These are phyloP conservation scores for Gardenia jasminoides DNA, from an alignment of 257 asterid genomes.

Conservation along the genomic window DNA sequence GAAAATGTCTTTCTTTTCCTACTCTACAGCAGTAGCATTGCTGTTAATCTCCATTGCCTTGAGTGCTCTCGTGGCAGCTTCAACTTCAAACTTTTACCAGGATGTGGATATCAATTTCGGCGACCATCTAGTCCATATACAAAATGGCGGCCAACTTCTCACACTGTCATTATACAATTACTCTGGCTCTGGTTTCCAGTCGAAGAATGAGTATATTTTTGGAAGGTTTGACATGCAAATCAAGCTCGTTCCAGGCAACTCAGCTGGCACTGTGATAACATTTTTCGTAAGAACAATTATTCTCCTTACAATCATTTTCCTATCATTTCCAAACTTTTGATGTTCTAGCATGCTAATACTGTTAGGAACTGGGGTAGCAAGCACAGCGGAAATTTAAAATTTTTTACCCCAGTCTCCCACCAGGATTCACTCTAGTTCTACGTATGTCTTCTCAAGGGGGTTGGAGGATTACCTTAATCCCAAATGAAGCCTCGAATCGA, in stretches of 20 bases:
- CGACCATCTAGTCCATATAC: constrained; percentile 1
- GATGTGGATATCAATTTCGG: constrained; percentile 22
- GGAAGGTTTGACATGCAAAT: constrained; percentile 19
- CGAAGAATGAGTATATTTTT: constrained; percentile 12
- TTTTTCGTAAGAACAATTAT: not conserved
- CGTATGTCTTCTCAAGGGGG: too few relatives aligned
- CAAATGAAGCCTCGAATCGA: too few relatives aligned
- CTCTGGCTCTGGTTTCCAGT: constrained; percentile 19
- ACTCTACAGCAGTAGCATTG: not conserved
- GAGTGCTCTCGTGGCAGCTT: not conserved
- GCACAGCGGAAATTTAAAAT: too few relatives aligned
- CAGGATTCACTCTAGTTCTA: too few relatives aligned
- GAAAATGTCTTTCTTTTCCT: not conserved
- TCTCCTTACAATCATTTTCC: not conserved
- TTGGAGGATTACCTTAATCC: too few relatives aligned
- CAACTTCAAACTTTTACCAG: constrained; percentile 14
- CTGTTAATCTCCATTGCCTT: not conserved
- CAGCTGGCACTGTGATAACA: constrained; percentile 16
- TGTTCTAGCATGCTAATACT: not conserved
- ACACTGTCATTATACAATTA: constrained; percentile 17
- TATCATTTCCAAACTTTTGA: not conserved
- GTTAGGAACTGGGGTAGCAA: too few relatives aligned
- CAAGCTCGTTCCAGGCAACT: constrained; percentile 17
- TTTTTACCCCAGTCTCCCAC: too few relatives aligned
- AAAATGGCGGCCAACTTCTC: constrained; percentile 14